Evolutionary conservation across 371 early-diverging fungal genomes (phyloP).

Genomic region (Mortierella sp.): DNA sequence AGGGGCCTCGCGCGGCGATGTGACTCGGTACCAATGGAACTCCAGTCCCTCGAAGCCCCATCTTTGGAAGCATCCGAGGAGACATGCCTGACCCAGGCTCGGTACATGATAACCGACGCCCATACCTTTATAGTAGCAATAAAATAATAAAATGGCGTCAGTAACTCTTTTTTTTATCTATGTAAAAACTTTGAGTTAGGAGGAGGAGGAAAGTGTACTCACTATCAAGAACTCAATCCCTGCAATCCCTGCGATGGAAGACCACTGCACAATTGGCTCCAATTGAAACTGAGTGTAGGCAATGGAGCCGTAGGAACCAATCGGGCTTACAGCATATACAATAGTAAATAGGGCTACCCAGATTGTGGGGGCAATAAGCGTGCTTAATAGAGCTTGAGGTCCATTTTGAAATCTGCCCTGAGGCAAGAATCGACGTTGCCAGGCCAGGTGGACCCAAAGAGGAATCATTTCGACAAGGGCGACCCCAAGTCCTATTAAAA

Average conservation of each 20-base stretch:
- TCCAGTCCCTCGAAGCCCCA: slow-evolving; percentile 16
- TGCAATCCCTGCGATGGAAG: slow-evolving; percentile 47
- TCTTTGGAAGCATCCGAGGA: slow-evolving; percentile 19
- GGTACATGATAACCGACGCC: slow-evolving; percentile 39
- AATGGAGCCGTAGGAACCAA: slow-evolving; percentile 49
- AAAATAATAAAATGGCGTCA: background rate
- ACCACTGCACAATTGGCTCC: slow-evolving; percentile 54
- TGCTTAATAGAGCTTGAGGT: slow-evolving; percentile 29
- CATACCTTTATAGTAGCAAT: slow-evolving; percentile 20
- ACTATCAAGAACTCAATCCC: slow-evolving; percentile 54
- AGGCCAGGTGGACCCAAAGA: slow-evolving; percentile 38
- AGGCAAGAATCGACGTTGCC: slow-evolving; percentile 46
- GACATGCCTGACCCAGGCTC: slow-evolving; percentile 27
- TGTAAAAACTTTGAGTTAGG: no score
- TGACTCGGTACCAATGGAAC: slow-evolving; percentile 5
- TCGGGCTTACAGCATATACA: slow-evolving; percentile 47
- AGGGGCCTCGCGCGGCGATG: background rate
- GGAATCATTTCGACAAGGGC: slow-evolving; percentile 27
- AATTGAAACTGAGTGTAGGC: slow-evolving; percentile 49
- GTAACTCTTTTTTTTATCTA: no score
- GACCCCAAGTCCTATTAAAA: slow-evolving; percentile 29
- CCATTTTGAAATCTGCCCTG: slow-evolving; percentile 43
- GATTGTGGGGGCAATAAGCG: slow-evolving; percentile 39
- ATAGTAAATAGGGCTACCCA: slow-evolving; percentile 48
- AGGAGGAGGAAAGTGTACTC: background rate